Evolutionary conservation across 2,329 filamentous ascomycete species (phyloP).

Genomic region (Paraphoma chrysanthemicola): DNA sequence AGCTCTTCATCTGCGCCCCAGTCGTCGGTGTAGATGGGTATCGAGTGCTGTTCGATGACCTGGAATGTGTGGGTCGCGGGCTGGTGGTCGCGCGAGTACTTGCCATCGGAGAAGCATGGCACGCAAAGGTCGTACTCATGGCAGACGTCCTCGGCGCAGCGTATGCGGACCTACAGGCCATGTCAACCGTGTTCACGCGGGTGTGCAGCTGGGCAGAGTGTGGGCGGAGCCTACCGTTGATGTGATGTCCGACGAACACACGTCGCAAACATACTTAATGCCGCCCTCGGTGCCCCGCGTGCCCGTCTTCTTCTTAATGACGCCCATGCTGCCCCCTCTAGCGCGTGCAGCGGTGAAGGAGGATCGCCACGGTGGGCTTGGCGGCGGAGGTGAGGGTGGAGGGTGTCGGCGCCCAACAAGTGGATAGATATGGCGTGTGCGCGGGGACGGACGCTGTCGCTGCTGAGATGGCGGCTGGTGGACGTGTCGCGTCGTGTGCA

Average conservation of each 20-base stretch:
- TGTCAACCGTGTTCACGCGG: slow-evolving; percentile 1
- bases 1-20: slow-evolving; percentile 98
- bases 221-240: slow-evolving; percentile 74
- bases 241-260: slow-evolving; percentile 95
- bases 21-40: slow-evolving; percentile 91
- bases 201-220: not conserved
- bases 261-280: slow-evolving; percentile 93
- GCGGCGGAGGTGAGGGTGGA: slow-evolving; percentile 10
- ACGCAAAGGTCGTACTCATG: slow-evolving; percentile 98
- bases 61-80: slow-evolving; percentile 86
- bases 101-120: slow-evolving; percentile 86
- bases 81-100: slow-evolving; percentile 82
- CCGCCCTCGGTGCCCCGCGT: slow-evolving; percentile 79
- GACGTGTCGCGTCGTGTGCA: not conserved
- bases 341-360: slow-evolving; percentile 13
- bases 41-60: slow-evolving; percentile 97
- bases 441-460: not conserved
- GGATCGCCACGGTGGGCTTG: slow-evolving; percentile 10
- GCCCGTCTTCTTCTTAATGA: slow-evolving; percentile 95
- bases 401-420: slow-evolving; percentile 6
- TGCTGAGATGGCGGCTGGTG: not conserved
- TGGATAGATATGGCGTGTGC: not conserved
- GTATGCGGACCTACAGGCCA: slow-evolving; percentile 80
- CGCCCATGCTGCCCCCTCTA: slow-evolving; percentile 70
- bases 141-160: slow-evolving; percentile 78